phyloP scores from a whole-genome alignment of 805 yeast genomes.

The Blastobotrys americana region DNA sequence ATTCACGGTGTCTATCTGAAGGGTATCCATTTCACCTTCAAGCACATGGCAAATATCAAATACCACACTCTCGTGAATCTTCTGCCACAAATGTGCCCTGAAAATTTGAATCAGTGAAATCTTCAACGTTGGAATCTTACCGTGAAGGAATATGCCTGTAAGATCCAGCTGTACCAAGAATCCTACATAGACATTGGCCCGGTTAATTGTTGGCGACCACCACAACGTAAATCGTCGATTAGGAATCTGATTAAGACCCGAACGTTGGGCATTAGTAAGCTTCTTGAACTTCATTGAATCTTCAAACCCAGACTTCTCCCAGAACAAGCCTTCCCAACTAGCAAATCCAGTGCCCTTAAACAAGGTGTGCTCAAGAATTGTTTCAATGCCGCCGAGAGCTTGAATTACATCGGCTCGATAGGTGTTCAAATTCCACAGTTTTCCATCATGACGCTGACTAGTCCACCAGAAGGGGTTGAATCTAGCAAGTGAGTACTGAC shows the following conservation, averaged over 20 bases:
- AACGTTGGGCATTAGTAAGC: conserved; percentile 93
- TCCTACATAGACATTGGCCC: conserved; percentile 97
- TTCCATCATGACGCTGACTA: conserved; percentile 87
- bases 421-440: conserved; percentile 85
- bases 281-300: conserved; percentile 92
- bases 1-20: conserved; percentile 78
- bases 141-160: conserved; percentile 95
- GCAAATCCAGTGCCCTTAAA: conserved; percentile 97
- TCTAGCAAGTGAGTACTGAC: conserved; percentile 61
- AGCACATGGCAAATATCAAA: conserved; percentile 88
- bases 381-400: conserved; percentile 94
- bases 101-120: conserved; percentile 93
- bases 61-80: conserved; percentile 92
- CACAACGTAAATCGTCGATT: conserved; percentile 93
- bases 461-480: conserved; percentile 97
- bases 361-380: conserved; percentile 88
- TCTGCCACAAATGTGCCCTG: conserved; percentile 98
- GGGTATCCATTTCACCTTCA: conserved; percentile 75
- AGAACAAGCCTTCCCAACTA: conserved; percentile 96
- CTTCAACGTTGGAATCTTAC: conserved; percentile 94
- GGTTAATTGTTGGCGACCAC: conserved; percentile 99
- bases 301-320: conserved; percentile 98
- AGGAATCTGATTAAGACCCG: conserved; percentile 96
- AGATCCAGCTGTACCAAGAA: conserved; percentile 91
- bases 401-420: conserved; percentile 95